Evolutionary conservation across 163 green algal genomes (phyloP), one percentile per base, ranked within the genome.

Genomic region (Prototheca stagnorum): DNA sequence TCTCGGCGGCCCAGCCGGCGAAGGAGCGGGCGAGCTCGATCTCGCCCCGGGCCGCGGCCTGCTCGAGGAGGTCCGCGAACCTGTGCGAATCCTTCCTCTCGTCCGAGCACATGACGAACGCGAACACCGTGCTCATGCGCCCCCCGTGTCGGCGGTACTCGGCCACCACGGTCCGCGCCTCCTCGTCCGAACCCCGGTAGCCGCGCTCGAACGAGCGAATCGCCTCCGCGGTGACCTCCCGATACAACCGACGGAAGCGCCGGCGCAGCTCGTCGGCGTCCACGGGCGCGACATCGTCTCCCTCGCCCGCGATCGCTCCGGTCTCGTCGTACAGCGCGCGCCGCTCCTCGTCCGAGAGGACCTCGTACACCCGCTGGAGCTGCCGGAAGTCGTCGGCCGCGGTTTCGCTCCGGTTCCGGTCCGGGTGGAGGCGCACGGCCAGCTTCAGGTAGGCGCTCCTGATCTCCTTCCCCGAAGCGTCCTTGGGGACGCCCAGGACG

Each of bases 311-410:
- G 26, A 45, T 64, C 11, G n/a, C n/a, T n/a, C 86, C 86, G 3
- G 86, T 96, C 31, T 80, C 25, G 49, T 96, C 86, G 50, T 96
- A 96, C n/a, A 92, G 19, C 51, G 78, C 78, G 1, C 84, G 71
- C 81, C 80, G 93, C n/a, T 88, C 73, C 7, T 65, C 48, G 53
- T 95, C 75, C 9, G 66, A 61, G 9, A 95, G 56, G 5, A 95
- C 71, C 2, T 49, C 61, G 49, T 90, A 95, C 25, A 93, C 65
- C 15, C 74, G 71, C 44, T 93, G 80, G 55, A 95, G 56, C 0
- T 73, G 71, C 54, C 94, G 85, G 55, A 95, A 95, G 20, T 58
- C 55, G 1, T 72, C 79, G 2, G 84, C 84, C 4, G 69, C 58
- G 57, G 60, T 35, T 8, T 82, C 69, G 22, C 49, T 56, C 5